Evolutionary conservation across 75 land plant species (phyloP).

Genomic region (Larix kaempferi): DNA sequence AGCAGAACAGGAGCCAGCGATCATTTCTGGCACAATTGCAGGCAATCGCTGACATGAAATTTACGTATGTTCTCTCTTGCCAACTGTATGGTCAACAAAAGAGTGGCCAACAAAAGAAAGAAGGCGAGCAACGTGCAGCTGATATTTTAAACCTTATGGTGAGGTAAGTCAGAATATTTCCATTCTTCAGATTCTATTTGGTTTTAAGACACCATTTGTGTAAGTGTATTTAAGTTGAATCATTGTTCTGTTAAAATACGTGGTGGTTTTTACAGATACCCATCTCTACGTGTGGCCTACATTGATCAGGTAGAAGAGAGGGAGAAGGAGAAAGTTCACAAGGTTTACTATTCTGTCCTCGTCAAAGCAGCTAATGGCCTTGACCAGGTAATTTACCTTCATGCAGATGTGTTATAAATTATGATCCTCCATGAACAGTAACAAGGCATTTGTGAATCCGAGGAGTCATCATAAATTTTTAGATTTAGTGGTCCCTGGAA

Average conservation of each 20-base stretch:
- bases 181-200: neutral
- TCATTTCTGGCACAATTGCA: constrained; percentile 75
- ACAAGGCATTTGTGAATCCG: no score
- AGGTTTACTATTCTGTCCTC: constrained; percentile 87
- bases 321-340: constrained; percentile 59
- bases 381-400: constrained; percentile 67
- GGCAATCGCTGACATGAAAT: constrained; percentile 90
- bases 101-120: constrained; percentile 23
- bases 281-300: constrained; percentile 90
- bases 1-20: constrained; percentile 30
- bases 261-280: constrained; percentile 49
- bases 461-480: no score
- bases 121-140: constrained; percentile 60
- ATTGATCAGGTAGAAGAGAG: constrained; percentile 84
- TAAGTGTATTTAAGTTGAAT: neutral
- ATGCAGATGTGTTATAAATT: no score
- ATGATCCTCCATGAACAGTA: no score
- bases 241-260: neutral
- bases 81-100: constrained; percentile 69
- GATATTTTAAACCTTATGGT: constrained; percentile 79
- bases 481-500: no score
- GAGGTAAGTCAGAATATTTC: constrained; percentile 31
- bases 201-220: neutral
- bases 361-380: constrained; percentile 80
- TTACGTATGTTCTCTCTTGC: constrained; percentile 87